These are phyloP conservation scores for barley (Hordeum vulgare) DNA, from an alignment of 176 grass and related monocot species.

Conservation along the genomic window MorexV3_pseudomolecules_assembly NC_058522.1:295803333-295803832, in stretches of 20 bases:
- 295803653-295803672: neutral
- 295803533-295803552: neutral
- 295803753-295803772: neutral
- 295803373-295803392: constrained; percentile 8
- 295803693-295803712: no score
- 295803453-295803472: neutral
- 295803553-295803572: neutral
- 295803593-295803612: neutral
- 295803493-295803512: neutral
- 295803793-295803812: constrained; percentile 16
- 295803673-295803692: no score
- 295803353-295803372: constrained; percentile 5
- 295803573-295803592: neutral
- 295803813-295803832: constrained; percentile 78
- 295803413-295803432: neutral
- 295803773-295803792: neutral
- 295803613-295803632: neutral
- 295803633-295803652: neutral
- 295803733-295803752: no score
- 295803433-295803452: neutral
- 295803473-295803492: constrained; percentile 2
- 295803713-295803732: no score
- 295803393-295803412: neutral
- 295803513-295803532: neutral
- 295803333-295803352: constrained; percentile 3